Percentiles rank a stretch among this genome's conserved stretches.
Evolutionary conservation across 306 rosid genomes (phyloP).

Genomic region (Gillenia trifoliata): DNA sequence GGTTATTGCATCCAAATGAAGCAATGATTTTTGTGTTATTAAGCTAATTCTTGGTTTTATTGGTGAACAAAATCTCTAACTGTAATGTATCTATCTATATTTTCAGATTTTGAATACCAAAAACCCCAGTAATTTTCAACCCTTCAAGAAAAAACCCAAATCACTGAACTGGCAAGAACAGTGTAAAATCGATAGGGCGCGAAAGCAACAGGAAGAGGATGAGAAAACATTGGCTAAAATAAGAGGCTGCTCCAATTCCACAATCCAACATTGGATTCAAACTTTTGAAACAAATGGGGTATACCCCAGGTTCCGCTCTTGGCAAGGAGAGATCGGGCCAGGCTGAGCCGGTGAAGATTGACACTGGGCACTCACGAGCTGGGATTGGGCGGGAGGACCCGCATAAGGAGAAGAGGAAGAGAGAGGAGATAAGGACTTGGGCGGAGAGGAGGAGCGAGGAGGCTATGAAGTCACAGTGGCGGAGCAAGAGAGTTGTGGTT

Average conservation of each 20-base stretch:
- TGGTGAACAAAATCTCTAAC: background rate
- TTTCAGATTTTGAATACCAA: slow-evolving; percentile 40
- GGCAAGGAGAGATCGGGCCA: slow-evolving; percentile 76
- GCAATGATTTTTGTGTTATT: background rate
- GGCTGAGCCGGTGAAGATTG: slow-evolving; percentile 73
- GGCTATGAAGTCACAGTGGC: slow-evolving; percentile 74
- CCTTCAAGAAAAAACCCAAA: slow-evolving; percentile 52
- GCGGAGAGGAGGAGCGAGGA: slow-evolving; percentile 51
- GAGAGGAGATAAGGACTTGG: slow-evolving; percentile 34
- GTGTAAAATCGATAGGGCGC: slow-evolving; percentile 56
- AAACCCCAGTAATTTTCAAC: slow-evolving; percentile 13
- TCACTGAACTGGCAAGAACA: slow-evolving; percentile 69
- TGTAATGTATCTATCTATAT: background rate
- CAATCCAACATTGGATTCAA: slow-evolving; percentile 88
- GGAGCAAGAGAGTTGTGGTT: slow-evolving; percentile 46
- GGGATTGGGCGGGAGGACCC: slow-evolving; percentile 76
- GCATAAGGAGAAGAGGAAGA: slow-evolving; percentile 66
- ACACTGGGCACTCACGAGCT: slow-evolving; percentile 84
- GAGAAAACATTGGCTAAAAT: slow-evolving; percentile 70
- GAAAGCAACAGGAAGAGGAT: slow-evolving; percentile 73
- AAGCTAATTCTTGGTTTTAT: background rate
- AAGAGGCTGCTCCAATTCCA: slow-evolving; percentile 78
- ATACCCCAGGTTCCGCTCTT: slow-evolving; percentile 71
- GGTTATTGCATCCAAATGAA: background rate
- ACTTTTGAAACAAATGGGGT: slow-evolving; percentile 87